phyloP scores from a whole-genome alignment of 371 early-diverging fungal species.

The Dichotomocladium elegans region DNA sequence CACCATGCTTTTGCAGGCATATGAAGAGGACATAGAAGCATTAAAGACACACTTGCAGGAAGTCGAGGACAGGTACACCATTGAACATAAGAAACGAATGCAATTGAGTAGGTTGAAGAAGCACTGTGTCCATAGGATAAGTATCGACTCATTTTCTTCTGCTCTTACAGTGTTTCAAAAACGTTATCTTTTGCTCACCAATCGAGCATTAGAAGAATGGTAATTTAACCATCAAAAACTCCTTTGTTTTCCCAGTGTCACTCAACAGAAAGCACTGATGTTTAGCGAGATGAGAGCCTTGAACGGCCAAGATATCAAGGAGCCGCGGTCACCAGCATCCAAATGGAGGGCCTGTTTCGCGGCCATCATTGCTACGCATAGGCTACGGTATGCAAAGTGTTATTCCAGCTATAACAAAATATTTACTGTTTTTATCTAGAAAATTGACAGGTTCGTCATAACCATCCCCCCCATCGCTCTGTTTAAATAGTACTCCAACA shows the following conservation, averaged over 20 bases:
- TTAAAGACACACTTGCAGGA: background rate
- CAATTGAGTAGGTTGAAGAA: constrained; percentile 2
- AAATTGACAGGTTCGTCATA: background rate
- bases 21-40: background rate
- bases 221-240: background rate
- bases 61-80: background rate
- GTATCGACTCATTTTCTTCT: background rate
- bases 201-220: constrained; percentile 10
- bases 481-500: background rate
- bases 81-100: background rate
- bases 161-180: constrained; percentile 6
- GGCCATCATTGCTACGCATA: background rate
- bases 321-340: background rate
- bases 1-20: too few species aligned
- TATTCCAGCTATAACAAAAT: background rate
- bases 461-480: too few species aligned
- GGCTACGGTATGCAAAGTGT: constrained; percentile 1
- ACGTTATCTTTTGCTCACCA: constrained; percentile 9
- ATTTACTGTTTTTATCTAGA: background rate
- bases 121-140: background rate
- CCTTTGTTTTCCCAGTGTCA: background rate
- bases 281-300: constrained; percentile 1
- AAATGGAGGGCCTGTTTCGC: constrained; percentile 3
- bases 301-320: background rate
- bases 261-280: background rate